Base-by-base conservation (phyloP, 441 rosid species). In the Iberis amara region DNA sequence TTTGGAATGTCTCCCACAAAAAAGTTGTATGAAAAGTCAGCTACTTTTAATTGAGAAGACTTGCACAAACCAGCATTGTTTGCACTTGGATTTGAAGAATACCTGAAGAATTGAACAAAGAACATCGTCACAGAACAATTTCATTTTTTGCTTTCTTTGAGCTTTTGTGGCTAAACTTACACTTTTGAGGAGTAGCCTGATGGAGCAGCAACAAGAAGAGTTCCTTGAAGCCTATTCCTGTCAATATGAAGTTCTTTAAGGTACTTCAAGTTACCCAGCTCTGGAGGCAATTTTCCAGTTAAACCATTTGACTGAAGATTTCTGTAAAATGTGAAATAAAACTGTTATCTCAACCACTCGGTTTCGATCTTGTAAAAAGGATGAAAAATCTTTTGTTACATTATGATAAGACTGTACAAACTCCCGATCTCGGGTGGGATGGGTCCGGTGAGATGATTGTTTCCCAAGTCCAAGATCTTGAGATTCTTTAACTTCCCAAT, bases 241-340 rank as follows among this genome's bases (percentile, higher is more conserved):
- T 77, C 87, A 32, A 91, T 76, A 46, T 24, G 53, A 68, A 91
- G 95, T 61, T 81, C 94, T 75, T 58, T 52, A 59, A 91, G 88
- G 69, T 73, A 12, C 65, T 73, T 81, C 71, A 87, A 73, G 54
- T 85, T 74, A 48, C 95, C 85, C 27, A 91, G 69, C 79, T 80
- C 90, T 28, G 78, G 58, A 52, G 96, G 96, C 53, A 91, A 52
- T 48, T 32, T 69, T 39, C 98, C 98, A 7, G 78, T 81, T 59
- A 91, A 81, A 27, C 96, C 94, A 73, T 91, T 91, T 47, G 80
- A 81, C 77, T 85, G 85, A 55, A 91, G 86, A 68, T 91, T 85
- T 76, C 98, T 91, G 76, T 61, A 1, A 10, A 9, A 6, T 6
- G 9, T 31, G 33, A 41, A 30, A 9, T 38, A 11, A 18, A 48